Base-by-base conservation (phyloP, 768 basidiomycete genomes). In the Boletus speciosus region DNA sequence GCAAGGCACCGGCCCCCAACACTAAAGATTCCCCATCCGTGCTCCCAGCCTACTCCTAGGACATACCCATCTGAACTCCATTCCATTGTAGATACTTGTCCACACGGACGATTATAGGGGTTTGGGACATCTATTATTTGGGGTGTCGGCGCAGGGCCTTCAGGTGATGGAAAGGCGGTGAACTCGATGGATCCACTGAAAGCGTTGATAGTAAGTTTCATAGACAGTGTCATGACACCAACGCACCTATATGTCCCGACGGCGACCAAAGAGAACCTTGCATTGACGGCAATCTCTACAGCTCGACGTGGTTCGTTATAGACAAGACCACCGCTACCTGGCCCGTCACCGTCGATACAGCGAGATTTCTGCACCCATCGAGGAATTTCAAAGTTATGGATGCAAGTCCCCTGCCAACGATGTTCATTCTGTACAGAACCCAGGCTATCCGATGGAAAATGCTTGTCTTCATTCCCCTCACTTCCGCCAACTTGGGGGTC, bases 11-110 rank as follows among this genome's bases (percentile, higher is more conserved):
- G 79, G 6, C 96, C 96, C 12, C 90, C 89, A 11, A 93, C 85
- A 65, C 88, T 93, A 73, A 93, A 90, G 6, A 96, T 79, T 4
- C 85, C 90, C 94, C 94, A 98, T 7, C 93, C 95, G 49, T 80
- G 71, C 57, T 84, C 79, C 89, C 93, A 97, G 0, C 93, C 96
- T 2, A 93, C 93, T 34, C 94, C 95, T 11, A 99, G 76, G 6
- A 91, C 92, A 71, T 94, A 94, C 3, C 96, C 96, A 70, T 99
- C 97, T 1, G 90, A 90, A 47, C 90, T 95, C 96, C 95, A 98
- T 61, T 93, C 84, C 69, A 96, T 76, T 11, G 81, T 69, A 54
- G 70, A 80, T 5, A 93, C 83, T 38, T 79, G 71, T 1, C 90
- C 91, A 5, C 77, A 81, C 8, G 78, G 75, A 42, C 74, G 76